Conservation (phyloP, 1,284 basidiomycete species). For the Rhodofomes roseus region DNA sequence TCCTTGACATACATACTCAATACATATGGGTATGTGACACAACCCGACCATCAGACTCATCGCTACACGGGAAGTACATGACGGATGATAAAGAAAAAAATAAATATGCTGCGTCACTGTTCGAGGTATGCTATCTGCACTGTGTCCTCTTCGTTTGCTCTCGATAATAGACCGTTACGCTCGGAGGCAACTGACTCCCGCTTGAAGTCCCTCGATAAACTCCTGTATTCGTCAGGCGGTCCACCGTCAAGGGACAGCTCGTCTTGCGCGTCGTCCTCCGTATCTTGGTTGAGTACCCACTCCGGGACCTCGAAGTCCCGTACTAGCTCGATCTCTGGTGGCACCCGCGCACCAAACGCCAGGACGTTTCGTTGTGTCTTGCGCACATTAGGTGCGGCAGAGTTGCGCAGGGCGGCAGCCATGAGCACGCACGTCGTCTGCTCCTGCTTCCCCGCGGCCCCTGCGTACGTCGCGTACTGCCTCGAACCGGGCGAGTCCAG, state of each 20-base stretch:
- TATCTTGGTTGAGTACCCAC: conserved; percentile 30
- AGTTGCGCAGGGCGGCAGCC: conserved; percentile 47
- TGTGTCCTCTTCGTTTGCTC: not conserved
- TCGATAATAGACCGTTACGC: not conserved
- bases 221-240: not conserved
- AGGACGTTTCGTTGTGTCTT: conserved; percentile 50
- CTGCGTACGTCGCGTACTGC: conserved; percentile 15
- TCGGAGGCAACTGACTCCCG: not conserved
- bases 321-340: conserved; percentile 40
- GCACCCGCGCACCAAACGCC: conserved; percentile 55
- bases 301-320: conserved; percentile 46
- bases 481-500: conserved; percentile 3
- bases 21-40: conserved; percentile 7
- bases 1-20: conserved; percentile 7
- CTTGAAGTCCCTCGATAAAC: not conserved
- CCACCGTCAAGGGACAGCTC: not conserved
- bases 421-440: conserved; percentile 36
- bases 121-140: conserved; percentile 4
- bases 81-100: not conserved
- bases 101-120: not conserved
- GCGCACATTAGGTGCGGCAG: conserved; percentile 38
- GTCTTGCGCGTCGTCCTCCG: not conserved
- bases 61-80: not conserved
- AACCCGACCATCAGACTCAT: not conserved
- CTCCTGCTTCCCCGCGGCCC: conserved; percentile 18